Evolutionary conservation across 192 early-diverging fungal species (phyloP).

Genomic region (Backusella australiensis): DNA sequence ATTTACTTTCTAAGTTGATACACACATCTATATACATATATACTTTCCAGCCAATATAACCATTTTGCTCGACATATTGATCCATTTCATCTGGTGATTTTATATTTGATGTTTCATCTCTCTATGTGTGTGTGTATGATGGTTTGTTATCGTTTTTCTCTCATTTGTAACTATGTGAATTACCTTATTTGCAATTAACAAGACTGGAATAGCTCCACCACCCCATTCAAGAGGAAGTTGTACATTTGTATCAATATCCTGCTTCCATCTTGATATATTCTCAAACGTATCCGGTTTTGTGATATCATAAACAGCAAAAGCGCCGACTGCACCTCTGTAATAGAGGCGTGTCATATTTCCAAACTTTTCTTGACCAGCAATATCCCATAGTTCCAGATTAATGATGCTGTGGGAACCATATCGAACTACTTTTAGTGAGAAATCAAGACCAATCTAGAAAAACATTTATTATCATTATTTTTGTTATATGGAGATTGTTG

Average conservation of each 20-base stretch:
- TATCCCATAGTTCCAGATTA: slow-evolving; percentile 61
- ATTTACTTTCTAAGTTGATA: not conserved
- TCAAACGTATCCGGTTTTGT: slow-evolving; percentile 57
- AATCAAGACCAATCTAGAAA: slow-evolving; percentile 59
- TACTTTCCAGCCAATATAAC: slow-evolving; percentile 50
- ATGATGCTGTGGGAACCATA: slow-evolving; percentile 51
- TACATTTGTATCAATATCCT: slow-evolving; percentile 55
- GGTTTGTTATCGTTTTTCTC: slow-evolving; percentile 19
- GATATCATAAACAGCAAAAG: slow-evolving; percentile 57
- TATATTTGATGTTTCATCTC: not conserved
- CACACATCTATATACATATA: too few species aligned
- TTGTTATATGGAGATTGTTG: not conserved
- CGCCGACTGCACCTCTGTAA: slow-evolving; percentile 56
- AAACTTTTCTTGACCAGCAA: slow-evolving; percentile 63
- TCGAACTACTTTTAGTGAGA: slow-evolving; percentile 56
- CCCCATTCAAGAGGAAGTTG: slow-evolving; percentile 44
- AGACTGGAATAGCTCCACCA: slow-evolving; percentile 49
- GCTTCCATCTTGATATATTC: slow-evolving; percentile 53
- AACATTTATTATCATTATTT: not conserved
- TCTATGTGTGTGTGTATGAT: not conserved
- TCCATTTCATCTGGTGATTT: slow-evolving; percentile 37
- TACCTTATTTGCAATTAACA: slow-evolving; percentile 59
- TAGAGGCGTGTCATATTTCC: slow-evolving; percentile 58
- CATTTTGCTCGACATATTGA: slow-evolving; percentile 46
- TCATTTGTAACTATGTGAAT: slow-evolving; percentile 28